Evolutionary conservation across 129 eudicot species (phyloP).

Genomic region (Rutidosis leptorrhynchoides): DNA sequence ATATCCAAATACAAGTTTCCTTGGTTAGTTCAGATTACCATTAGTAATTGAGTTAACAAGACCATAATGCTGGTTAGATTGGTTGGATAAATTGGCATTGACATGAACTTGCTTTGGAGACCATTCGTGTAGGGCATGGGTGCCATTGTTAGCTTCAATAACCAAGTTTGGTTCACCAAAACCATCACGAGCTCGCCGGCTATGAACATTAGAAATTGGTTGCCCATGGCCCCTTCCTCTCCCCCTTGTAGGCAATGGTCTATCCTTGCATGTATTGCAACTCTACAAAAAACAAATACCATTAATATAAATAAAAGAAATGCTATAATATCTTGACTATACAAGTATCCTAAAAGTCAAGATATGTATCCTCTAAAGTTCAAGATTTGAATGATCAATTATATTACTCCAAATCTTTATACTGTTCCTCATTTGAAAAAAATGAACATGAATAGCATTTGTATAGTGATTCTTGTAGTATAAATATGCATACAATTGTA

Average conservation of each 20-base stretch:
- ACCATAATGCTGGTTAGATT: constrained; percentile 17
- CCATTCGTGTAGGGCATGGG: constrained; percentile 19
- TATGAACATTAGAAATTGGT: constrained; percentile 14
- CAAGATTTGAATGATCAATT: too few species aligned
- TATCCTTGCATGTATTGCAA: constrained; percentile 24
- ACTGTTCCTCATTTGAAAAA: too few species aligned
- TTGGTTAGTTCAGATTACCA: constrained; percentile 11
- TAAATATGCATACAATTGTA: too few species aligned
- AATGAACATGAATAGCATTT: too few species aligned
- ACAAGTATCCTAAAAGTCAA: too few species aligned
- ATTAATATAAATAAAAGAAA: too few species aligned
- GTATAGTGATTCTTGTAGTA: too few species aligned
- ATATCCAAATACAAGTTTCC: constrained; percentile 62
- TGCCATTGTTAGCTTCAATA: constrained; percentile 26
- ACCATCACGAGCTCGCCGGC: constrained; percentile 26
- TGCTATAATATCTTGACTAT: too few species aligned
- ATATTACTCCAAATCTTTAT: too few species aligned
- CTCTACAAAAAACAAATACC: constrained; percentile 16
- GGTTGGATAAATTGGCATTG: constrained; percentile 23
- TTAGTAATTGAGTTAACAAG: constrained; percentile 25
- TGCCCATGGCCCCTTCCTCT: constrained; percentile 47
- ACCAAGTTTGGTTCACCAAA: constrained; percentile 23
- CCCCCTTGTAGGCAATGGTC: constrained; percentile 26
- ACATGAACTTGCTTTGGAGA: constrained; percentile 33
- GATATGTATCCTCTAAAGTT: too few species aligned